Evolutionary conservation across 768 basidiomycete genomes (phyloP).

Genomic region (Fomitopsis pulvina): DNA sequence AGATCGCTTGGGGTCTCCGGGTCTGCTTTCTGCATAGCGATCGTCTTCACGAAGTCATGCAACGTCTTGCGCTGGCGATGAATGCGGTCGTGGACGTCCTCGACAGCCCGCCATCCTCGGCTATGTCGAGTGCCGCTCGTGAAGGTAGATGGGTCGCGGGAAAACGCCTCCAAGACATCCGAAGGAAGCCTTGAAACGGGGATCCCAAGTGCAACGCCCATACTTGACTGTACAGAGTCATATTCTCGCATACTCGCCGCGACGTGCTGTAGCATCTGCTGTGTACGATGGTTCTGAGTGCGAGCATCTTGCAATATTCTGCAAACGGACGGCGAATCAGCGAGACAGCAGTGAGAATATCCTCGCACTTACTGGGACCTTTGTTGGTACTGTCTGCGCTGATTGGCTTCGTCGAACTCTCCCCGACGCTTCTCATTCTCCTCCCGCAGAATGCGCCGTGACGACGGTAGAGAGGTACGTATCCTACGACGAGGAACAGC

Average conservation of each 20-base stretch:
- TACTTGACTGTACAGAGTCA: conserved; percentile 48
- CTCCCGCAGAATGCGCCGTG: conserved; percentile 13
- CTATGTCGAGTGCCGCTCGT: conserved; percentile 56
- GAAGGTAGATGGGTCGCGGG: conserved; percentile 73
- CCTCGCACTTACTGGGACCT: conserved; percentile 42
- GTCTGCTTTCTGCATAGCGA: conserved; percentile 28
- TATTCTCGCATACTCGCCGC: conserved; percentile 59
- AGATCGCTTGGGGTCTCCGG: conserved; percentile 17
- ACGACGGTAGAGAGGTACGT: conserved; percentile 31
- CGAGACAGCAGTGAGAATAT: not conserved
- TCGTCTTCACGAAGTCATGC: conserved; percentile 21
- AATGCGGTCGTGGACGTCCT: conserved; percentile 65
- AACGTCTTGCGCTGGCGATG: conserved; percentile 46
- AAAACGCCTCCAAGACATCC: conserved; percentile 68
- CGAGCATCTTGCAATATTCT: conserved; percentile 57
- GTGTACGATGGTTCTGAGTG: conserved; percentile 58
- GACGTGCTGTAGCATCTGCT: conserved; percentile 63
- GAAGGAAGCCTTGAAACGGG: conserved; percentile 45
- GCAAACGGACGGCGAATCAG: not conserved
- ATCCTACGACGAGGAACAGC: conserved; percentile 7
- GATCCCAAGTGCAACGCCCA: conserved; percentile 42
- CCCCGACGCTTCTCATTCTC: conserved; percentile 30
- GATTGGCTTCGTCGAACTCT: conserved; percentile 41
- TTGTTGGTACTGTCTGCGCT: conserved; percentile 50
- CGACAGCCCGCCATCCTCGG: conserved; percentile 65